phyloP scores from a whole-genome alignment of 2,329 filamentous ascomycete genomes.

The Claviceps quebecensis region DNA sequence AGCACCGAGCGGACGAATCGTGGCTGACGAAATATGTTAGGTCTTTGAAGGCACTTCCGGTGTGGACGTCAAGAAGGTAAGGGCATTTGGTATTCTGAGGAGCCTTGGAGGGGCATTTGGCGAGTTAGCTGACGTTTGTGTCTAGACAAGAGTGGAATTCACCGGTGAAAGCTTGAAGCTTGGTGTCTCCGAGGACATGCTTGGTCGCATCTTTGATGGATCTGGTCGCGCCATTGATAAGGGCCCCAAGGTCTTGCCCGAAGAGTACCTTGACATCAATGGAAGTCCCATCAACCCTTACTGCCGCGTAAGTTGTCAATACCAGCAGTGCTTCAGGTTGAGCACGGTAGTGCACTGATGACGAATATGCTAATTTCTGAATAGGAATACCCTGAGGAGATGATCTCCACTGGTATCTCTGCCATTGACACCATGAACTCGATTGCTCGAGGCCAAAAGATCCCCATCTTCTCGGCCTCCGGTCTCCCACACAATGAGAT shows the following conservation, averaged over 20 bases:
- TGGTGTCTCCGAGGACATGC: constrained; percentile 97
- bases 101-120: neutral
- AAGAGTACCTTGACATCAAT: constrained; percentile 98
- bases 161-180: constrained; percentile 95
- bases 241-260: constrained; percentile 91
- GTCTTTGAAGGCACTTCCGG: constrained; percentile 95
- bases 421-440: constrained; percentile 98
- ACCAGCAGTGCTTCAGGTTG: neutral
- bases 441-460: constrained; percentile 97
- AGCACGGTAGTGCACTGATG: neutral
- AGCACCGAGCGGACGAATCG: neutral
- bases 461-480: constrained; percentile 95
- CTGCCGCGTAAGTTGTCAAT: constrained; percentile 52
- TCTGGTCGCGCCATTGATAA: constrained; percentile 98
- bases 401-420: constrained; percentile 99
- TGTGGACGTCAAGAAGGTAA: constrained; percentile 98
- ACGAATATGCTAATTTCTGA: constrained; percentile 8
- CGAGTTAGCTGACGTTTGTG: constrained; percentile 12
- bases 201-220: constrained; percentile 96
- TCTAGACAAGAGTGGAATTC: constrained; percentile 89
- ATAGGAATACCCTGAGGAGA: constrained; percentile 96
- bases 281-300: constrained; percentile 97
- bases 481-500: constrained; percentile 99
- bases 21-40: constrained; percentile 30
- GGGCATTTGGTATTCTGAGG: constrained; percentile 7